These are phyloP conservation scores for Quercus rubra DNA, from an alignment of 306 rosid species.

Conservation along the genomic window DNA sequence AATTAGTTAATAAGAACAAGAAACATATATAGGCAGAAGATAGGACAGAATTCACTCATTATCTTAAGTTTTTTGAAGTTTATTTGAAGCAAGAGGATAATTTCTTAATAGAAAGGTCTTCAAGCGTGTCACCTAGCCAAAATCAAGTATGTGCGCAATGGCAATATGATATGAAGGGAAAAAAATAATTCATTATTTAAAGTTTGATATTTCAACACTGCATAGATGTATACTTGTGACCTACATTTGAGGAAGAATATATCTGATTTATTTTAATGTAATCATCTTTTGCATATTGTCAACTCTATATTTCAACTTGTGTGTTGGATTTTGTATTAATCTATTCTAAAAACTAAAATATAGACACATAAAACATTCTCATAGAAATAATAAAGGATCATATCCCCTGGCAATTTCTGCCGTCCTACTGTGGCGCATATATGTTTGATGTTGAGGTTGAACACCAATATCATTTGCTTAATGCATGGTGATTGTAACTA, in stretches of 20 bases:
- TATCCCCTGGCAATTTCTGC: too few relatives aligned
- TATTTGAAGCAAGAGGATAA: not conserved
- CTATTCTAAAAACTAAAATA: not conserved
- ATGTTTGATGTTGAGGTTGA: too few relatives aligned
- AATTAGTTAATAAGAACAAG: conserved; percentile 13
- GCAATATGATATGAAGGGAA: not conserved
- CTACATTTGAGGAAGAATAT: not conserved
- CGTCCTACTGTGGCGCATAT: too few relatives aligned
- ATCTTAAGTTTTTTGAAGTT: not conserved
- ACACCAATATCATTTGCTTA: too few relatives aligned
- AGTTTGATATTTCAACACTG: not conserved
- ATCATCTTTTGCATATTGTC: not conserved
- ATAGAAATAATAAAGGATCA: not conserved
- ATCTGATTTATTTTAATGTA: not conserved
- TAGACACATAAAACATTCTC: not conserved
- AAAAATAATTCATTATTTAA: not conserved
- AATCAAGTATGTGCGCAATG: not conserved
- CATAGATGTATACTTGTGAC: not conserved
- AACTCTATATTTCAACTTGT: not conserved
- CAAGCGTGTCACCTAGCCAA: not conserved
- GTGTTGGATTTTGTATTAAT: not conserved
- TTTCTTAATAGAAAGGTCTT: not conserved
- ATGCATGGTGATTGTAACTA: too few relatives aligned
- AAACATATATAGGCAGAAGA: not conserved
- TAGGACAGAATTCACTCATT: not conserved